Evolutionary conservation across 768 basidiomycete species (phyloP), one percentile per base, ranked within the genome.

Genomic region (Albatrellus ellisii): DNA sequence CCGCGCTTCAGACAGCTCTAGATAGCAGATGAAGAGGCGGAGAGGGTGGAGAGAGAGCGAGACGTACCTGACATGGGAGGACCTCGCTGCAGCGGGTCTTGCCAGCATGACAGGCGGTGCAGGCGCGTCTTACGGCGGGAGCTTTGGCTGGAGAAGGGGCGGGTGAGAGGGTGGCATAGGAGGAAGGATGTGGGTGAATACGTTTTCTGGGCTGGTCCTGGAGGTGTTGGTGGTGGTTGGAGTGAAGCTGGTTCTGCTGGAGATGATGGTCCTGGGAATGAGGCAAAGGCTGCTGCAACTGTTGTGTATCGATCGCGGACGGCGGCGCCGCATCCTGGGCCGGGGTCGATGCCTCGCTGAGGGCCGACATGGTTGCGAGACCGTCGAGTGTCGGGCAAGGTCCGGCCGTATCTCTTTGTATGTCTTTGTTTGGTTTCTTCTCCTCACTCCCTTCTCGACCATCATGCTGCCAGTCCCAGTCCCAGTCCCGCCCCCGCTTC

Each of bases 1-100:
- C 84, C 84, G 41, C 84, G 74, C 62, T 87, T 87, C 55, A 87
- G 68, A 53, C 84, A 87, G 58, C 78, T 84, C 84, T 86, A 59
- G 25, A 39, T 18, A 39, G 15, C 39, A 21, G 20, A 33, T 20
- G 26, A 26, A n/a, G 29, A 33, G 24, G 31, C n/a, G 31, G 36
- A 26, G 18, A 18, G 31, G 37, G 26, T 24, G 46, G 43, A 17
- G 46, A 27, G 32, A 15, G 40, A 10, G 47, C 38, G 34, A 39
- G 33, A 11, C 60, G 9, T 48, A 80, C 82, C 74, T 85, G 83
- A 60, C 84, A 87, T 6, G 84, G 84, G 15, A 87, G 68, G 26
- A 75, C 75, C 61, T 87, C 84, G 52, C 80, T 84, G 53, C 84
- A 87, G 51, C 83, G 66, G 10, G 84, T 87, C 63, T 87, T 87